Evolutionary conservation across 768 basidiomycete species (phyloP).

Genomic region (Paxillus involutus): DNA sequence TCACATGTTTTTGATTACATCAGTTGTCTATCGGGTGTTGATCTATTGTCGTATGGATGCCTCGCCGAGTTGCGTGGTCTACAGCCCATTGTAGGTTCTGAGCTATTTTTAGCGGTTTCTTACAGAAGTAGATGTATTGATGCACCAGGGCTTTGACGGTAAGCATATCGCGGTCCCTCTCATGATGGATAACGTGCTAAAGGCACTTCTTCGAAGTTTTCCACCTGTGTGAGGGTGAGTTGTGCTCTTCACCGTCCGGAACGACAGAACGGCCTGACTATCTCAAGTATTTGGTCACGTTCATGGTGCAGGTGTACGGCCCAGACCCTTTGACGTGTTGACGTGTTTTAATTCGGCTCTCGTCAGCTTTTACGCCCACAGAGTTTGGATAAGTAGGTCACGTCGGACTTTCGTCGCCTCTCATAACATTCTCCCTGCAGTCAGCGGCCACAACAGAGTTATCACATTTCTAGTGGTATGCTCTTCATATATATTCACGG

Average conservation of each 20-base stretch:
- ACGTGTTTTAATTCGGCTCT: background rate
- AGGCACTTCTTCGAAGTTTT: background rate
- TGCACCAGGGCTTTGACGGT: constrained; percentile 4
- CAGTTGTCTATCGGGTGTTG: too few species aligned
- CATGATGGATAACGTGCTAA: background rate
- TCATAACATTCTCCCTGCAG: constrained; percentile 1
- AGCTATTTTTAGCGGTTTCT: background rate
- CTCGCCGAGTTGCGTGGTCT: too few species aligned
- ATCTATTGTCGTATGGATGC: too few species aligned
- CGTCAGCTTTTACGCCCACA: constrained; percentile 24
- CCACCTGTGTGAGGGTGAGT: constrained; percentile 4
- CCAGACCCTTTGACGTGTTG: background rate
- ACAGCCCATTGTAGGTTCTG: background rate
- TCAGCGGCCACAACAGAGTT: constrained; percentile 7
- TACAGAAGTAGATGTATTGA: background rate
- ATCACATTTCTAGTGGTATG: constrained; percentile 16
- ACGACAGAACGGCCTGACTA: background rate
- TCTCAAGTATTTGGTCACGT: constrained; percentile 14
- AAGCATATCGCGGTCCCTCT: background rate
- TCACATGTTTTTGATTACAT: too few species aligned
- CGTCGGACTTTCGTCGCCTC: too few species aligned
- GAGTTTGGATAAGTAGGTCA: constrained; percentile 26
- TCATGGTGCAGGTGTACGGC: constrained; percentile 20
- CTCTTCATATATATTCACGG: background rate
- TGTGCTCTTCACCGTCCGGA: background rate